A percentile compares a stretch with the other conserved stretches of the same genome.
These are phyloP conservation scores for Globisporangium orthogonon DNA, from an alignment of 352 stramenopile species.

Conservation along the genomic window DNA sequence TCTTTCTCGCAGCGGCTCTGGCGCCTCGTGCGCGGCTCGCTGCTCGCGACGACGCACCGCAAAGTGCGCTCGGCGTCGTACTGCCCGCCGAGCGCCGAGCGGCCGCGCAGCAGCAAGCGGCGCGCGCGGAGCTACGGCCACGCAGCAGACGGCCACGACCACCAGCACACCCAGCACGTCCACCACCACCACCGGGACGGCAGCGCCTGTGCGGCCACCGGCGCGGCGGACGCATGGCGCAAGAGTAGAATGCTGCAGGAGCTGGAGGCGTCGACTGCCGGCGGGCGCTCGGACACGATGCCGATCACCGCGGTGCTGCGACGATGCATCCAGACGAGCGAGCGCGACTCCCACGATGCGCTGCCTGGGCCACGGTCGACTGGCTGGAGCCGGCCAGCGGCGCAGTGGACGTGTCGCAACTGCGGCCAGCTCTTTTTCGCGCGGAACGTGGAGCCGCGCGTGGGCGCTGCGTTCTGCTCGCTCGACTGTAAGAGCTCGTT, in stretches of 20 bases:
- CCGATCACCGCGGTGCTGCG: conserved; percentile 11
- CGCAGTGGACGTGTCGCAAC: conserved; percentile 44
- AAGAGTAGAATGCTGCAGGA: conserved; percentile 36
- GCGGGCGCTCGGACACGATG: neutral
- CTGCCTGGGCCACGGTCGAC: neutral
- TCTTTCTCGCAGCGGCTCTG: conserved; percentile 11
- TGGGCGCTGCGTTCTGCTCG: conserved; percentile 29
- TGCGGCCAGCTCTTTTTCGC: conserved; percentile 45
- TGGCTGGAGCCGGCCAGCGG: conserved; percentile 16
- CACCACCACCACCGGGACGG: conserved; percentile 1
- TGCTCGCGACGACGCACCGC: neutral
- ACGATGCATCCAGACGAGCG: neutral
- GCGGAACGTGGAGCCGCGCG: neutral
- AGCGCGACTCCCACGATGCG: neutral
- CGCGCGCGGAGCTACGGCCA: conserved; percentile 10
- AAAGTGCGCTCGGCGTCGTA: conserved; percentile 15
- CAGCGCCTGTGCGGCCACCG: neutral
- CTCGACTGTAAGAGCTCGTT: conserved; percentile 61
- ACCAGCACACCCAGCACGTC: neutral
- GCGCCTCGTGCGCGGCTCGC: conserved; percentile 9
- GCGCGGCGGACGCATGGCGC: conserved; percentile 23
- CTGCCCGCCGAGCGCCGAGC: neutral
- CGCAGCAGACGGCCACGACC: neutral
- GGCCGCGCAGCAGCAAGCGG: conserved; percentile 6
- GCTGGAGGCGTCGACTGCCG: conserved; percentile 20